Evolutionary conservation across 148 eudicot species (phyloP).

Genomic region (Limonium bicolor): DNA sequence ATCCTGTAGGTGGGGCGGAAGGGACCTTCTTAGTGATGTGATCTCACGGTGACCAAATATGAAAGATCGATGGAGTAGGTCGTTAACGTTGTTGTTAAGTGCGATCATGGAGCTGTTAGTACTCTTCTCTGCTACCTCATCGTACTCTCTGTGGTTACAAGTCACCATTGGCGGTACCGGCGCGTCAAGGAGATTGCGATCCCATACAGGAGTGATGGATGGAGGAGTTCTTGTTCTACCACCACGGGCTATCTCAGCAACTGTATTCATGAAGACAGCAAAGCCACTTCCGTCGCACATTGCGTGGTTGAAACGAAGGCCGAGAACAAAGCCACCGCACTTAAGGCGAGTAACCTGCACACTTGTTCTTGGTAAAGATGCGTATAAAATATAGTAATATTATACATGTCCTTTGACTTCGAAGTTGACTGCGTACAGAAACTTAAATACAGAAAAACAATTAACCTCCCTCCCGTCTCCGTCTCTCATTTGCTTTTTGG

Average conservation of each 20-base stretch:
- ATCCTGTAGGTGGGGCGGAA: not conserved
- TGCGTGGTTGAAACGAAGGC: constrained; percentile 4
- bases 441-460: too few relatives aligned
- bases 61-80: constrained; percentile 1
- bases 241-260: constrained; percentile 4
- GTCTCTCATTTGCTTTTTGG: too few relatives aligned
- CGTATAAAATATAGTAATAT: not conserved
- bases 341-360: constrained; percentile 11
- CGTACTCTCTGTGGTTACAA: not conserved
- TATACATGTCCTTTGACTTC: not conserved
- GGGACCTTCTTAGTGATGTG: not conserved
- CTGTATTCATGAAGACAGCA: not conserved
- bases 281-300: constrained; percentile 1
- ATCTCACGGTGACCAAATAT: constrained; percentile 1
- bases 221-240: not conserved
- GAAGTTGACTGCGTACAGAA: too few relatives aligned
- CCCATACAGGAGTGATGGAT: constrained; percentile 7
- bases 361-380: not conserved
- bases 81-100: not conserved
- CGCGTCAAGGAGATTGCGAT: constrained; percentile 4
- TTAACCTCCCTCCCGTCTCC: too few relatives aligned
- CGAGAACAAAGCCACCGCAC: constrained; percentile 11
- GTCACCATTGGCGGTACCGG: constrained; percentile 4
- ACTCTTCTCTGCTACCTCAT: not conserved
- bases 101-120: not conserved